A percentile compares a stretch with the other conserved stretches of the same genome.
phyloP scores from a whole-genome alignment of 2,329 filamentous ascomycete genomes.

The Calonectria pseudoturangicola region DNA sequence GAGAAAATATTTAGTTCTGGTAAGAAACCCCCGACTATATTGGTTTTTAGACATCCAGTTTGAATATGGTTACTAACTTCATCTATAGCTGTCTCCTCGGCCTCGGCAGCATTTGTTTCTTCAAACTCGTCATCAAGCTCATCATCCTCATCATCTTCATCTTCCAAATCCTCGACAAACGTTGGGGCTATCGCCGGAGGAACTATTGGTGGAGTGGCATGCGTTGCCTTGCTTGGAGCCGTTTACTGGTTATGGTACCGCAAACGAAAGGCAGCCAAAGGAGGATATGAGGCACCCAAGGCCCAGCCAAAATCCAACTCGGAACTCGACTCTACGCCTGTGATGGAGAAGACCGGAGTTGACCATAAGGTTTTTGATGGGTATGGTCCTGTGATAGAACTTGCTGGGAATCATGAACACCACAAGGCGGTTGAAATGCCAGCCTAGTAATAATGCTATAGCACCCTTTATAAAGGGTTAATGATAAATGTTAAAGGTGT shows the following conservation, averaged over 20 bases:
- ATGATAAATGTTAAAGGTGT: not conserved
- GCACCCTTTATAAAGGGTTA: not conserved
- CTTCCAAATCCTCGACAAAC: not conserved
- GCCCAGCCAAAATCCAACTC: not conserved
- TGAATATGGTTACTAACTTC: not conserved
- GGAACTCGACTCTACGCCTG: constrained; percentile 2
- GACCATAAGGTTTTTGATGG: not conserved
- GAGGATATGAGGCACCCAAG: not conserved
- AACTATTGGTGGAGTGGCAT: not conserved
- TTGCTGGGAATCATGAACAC: constrained; percentile 17
- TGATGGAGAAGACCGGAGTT: not conserved
- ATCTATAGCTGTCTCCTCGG: not conserved
- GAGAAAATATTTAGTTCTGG: constrained; percentile 7
- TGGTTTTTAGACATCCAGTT: too few species aligned
- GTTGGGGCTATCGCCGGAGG: constrained; percentile 1
- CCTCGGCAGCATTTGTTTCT: not conserved
- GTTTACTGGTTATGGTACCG: constrained; percentile 23
- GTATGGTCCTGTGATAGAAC: not conserved
- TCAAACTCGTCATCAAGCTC: not conserved
- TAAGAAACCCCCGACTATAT: not conserved
- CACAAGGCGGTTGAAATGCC: not conserved
- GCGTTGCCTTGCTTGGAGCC: not conserved
- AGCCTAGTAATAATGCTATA: not conserved
- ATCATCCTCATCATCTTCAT: not conserved
- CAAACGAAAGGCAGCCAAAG: not conserved